A percentile compares a stretch with the other conserved stretches of the same genome.
Evolutionary conservation across 148 eudicot species (phyloP).

Genomic region (Rhododendron mucronatum): DNA sequence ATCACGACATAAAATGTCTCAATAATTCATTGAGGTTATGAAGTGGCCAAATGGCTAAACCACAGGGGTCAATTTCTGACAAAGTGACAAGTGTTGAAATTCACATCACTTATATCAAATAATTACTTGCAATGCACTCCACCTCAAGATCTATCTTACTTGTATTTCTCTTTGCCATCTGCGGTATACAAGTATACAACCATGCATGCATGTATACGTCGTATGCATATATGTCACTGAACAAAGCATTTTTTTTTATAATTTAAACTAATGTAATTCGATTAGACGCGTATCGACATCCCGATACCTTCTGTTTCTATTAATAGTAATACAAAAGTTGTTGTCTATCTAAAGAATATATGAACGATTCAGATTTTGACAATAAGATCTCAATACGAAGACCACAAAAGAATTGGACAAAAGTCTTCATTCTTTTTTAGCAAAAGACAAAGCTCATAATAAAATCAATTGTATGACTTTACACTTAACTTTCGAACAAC

Average conservation of each 20-base stretch:
- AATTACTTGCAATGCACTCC: slow-evolving; percentile 5
- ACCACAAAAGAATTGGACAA: too few relatives aligned
- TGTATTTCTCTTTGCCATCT: background rate
- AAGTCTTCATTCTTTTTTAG: too few relatives aligned
- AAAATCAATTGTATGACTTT: background rate
- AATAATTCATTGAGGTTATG: background rate
- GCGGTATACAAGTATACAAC: background rate
- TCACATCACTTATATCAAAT: background rate
- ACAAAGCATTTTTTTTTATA: background rate
- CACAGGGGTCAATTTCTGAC: background rate
- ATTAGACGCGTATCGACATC: background rate
- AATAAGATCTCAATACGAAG: too few relatives aligned
- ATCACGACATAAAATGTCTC: background rate
- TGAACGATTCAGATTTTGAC: background rate
- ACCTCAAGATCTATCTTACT: background rate
- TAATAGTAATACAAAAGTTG: too few relatives aligned
- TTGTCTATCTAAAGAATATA: too few relatives aligned
- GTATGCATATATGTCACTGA: background rate
- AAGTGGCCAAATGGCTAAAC: slow-evolving; percentile 9
- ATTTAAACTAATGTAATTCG: background rate
- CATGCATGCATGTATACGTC: background rate
- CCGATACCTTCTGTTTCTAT: too few relatives aligned
- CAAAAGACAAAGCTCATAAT: too few relatives aligned
- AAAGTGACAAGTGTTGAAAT: background rate
- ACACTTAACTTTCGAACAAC: background rate